Percentiles rank a stretch among this genome's conserved stretches.
phyloP scores from a whole-genome alignment of 140 eudicot species.

The Flaveria floridana region DNA sequence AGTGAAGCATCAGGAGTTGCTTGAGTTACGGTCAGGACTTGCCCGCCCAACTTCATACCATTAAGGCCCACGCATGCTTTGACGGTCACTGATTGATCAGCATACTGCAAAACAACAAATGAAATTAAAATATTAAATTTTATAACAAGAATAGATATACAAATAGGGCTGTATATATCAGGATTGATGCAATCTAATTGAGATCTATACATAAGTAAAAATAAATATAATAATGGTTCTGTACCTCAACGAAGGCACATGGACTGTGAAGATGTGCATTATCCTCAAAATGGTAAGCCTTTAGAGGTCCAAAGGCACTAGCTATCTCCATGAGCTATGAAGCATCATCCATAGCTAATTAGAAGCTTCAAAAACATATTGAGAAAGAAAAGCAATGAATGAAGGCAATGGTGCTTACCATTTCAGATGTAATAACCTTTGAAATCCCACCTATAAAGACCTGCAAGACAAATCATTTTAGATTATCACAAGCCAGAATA shows the following conservation, averaged over 20 bases:
- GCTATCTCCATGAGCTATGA: slow-evolving; percentile 83
- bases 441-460: slow-evolving; percentile 91
- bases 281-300: slow-evolving; percentile 66
- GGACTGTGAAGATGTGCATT: slow-evolving; percentile 45
- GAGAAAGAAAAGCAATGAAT: slow-evolving; percentile 1
- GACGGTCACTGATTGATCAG: slow-evolving; percentile 69
- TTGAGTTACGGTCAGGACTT: slow-evolving; percentile 75
- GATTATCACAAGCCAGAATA: slow-evolving; percentile 3
- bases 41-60: slow-evolving; percentile 89
- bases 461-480: slow-evolving; percentile 40
- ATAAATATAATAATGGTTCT: neutral
- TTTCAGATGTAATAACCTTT: slow-evolving; percentile 60
- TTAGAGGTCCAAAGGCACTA: slow-evolving; percentile 78
- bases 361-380: neutral
- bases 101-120: slow-evolving; percentile 52
- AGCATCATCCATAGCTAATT: slow-evolving; percentile 19
- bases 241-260: slow-evolving; percentile 92
- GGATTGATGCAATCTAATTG: neutral
- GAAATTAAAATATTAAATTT: slow-evolving; percentile 1
- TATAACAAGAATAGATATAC: neutral
- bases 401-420: slow-evolving; percentile 46
- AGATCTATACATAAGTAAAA: slow-evolving; percentile 1
- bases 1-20: slow-evolving; percentile 58
- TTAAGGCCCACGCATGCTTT: slow-evolving; percentile 96
- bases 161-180: neutral